Base-by-base conservation (phyloP, 768 basidiomycete species). In the Lepiota venenata region DNA sequence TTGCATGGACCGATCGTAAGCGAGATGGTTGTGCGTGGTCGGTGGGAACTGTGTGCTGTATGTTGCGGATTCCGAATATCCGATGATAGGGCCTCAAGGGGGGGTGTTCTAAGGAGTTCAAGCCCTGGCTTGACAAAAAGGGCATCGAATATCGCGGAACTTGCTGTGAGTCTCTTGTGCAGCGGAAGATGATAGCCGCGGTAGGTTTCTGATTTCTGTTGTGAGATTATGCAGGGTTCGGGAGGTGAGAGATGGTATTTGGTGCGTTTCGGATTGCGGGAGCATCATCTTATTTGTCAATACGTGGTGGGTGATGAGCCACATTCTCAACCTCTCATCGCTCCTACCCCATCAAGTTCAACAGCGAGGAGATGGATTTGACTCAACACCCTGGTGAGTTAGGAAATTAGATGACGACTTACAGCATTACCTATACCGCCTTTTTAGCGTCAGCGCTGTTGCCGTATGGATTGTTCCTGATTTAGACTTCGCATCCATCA, bases 351-450 rank as follows among this genome's bases (percentile, higher is more conserved):
- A 47, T 35, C 29, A 11, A 32, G 32, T 20, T 16, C 46, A 35
- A 14, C 11, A 11, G 15, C 45, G 16, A 47, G 32, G n/a, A 50
- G 29, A 29, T 7, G 50, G 16, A 50, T 50, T 29, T 11, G 9
- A 11, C 20, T 35, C 46, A 29, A n/a, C 32, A 32, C 4, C 32
- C 32, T 32, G 32, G 35, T 21, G 8, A 5, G 3, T 36, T 43
- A 12, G 50, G 20, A 32, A 35, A 36, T 29, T 42, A 4, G 41
- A 43, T 35, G 50, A 36, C 50, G 50, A 51, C 50, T 35, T 20
- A 16, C 14, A 27, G n/a, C 16, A 20, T 20, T 16, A 5, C 29
- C 32, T 25, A 25, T 25, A 25, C 25, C 3, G 5, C 25, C 3
- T 25, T 15, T 35, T 32, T 7, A 32, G 10, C 27, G 27, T 3